These are phyloP conservation scores for Hexamita inflata DNA, from an alignment of 208 protist species.

Conservation along the genomic window DNA sequence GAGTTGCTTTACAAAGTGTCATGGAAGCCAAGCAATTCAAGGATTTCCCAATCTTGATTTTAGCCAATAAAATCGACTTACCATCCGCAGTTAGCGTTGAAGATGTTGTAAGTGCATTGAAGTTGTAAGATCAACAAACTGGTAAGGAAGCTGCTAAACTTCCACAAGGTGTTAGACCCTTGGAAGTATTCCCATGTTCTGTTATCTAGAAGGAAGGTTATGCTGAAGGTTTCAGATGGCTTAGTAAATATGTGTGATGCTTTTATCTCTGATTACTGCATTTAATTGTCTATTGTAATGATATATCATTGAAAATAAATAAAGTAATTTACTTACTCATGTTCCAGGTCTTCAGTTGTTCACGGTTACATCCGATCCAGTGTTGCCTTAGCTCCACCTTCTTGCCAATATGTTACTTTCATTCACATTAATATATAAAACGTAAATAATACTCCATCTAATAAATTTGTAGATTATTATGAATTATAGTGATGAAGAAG, in stretches of 20 bases:
- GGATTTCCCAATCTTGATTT: slow-evolving; percentile 30
- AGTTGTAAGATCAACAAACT: neutral
- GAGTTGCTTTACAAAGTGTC: slow-evolving; percentile 76
- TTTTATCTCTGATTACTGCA: neutral
- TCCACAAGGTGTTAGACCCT: slow-evolving; percentile 13
- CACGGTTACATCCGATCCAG: no score
- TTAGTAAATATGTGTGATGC: slow-evolving; percentile 19
- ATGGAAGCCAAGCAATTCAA: neutral
- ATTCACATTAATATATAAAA: no score
- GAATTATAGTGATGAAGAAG: no score
- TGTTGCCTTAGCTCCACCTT: no score
- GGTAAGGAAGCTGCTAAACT: slow-evolving; percentile 8
- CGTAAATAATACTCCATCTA: no score
- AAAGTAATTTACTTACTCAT: no score
- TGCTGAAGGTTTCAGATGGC: slow-evolving; percentile 36
- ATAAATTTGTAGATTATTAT: no score
- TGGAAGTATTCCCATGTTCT: slow-evolving; percentile 40
- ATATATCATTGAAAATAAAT: no score
- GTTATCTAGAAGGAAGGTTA: slow-evolving; percentile 34
- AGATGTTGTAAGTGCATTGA: neutral
- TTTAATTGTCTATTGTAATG: no score
- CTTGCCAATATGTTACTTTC: no score
- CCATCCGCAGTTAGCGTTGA: slow-evolving; percentile 21
- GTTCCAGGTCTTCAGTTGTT: no score
- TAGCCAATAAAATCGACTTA: slow-evolving; percentile 43